phyloP scores from a whole-genome alignment of 192 early-diverging fungal genomes.

The Gaertneriomyces sp. region DNA sequence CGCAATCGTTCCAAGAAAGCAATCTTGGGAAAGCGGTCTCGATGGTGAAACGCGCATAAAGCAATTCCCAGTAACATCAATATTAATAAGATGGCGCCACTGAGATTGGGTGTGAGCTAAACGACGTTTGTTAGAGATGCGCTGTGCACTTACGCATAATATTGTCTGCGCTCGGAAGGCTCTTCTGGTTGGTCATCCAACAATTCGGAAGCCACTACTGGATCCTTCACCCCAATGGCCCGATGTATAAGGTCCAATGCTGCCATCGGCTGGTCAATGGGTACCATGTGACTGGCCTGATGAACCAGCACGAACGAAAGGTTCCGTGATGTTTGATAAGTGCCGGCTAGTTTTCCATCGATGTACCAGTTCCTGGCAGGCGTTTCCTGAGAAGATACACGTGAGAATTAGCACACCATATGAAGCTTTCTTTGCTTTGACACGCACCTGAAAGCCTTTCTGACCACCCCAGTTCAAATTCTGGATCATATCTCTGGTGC shows the following conservation, averaged over 20 bases:
- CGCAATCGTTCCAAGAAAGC: too few species aligned
- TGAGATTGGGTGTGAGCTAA: too few species aligned
- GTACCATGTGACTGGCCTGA: conserved; percentile 70
- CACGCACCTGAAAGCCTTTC: conserved; percentile 55
- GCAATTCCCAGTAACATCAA: neutral
- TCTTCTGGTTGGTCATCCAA: neutral
- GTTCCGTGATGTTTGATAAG: conserved; percentile 50
- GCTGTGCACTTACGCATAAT: conserved; percentile 18
- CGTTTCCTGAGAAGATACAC: conserved; percentile 29
- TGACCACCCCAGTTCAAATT: conserved; percentile 63
- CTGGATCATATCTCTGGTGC: conserved; percentile 63
- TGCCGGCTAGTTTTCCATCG: conserved; percentile 41
- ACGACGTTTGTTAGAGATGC: too few species aligned
- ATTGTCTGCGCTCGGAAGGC: conserved; percentile 3
- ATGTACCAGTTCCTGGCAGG: conserved; percentile 49
- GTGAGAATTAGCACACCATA: neutral
- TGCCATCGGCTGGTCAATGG: conserved; percentile 60
- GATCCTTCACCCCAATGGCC: conserved; percentile 36
- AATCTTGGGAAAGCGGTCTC: too few species aligned
- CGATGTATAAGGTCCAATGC: conserved; percentile 58
- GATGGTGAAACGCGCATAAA: too few species aligned
- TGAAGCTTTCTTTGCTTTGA: neutral
- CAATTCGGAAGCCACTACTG: neutral
- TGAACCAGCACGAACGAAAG: conserved; percentile 57
- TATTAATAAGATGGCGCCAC: neutral